These are phyloP conservation scores for Aspergillus bridgeri DNA, from an alignment of 495 filamentous ascomycete genomes.

Conservation along the genomic window DNA sequence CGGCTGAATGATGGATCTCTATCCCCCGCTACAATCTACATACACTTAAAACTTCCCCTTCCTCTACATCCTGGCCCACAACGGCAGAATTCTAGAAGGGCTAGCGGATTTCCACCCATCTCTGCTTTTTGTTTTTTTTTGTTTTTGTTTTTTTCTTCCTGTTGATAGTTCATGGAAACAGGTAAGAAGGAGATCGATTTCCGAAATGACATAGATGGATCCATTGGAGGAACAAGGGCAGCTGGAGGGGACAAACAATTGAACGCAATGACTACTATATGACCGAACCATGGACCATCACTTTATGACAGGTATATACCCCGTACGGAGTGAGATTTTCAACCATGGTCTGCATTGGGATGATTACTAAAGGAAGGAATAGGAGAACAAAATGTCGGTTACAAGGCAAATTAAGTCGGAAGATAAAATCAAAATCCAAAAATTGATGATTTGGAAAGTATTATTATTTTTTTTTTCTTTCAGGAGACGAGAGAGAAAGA, in stretches of 20 bases:
- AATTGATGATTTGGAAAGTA: not conserved
- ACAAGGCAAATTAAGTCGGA: too few species aligned
- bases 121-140: too few species aligned
- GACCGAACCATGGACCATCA: not conserved
- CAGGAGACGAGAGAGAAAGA: not conserved
- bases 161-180: conserved; percentile 5
- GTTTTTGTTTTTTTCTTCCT: not conserved
- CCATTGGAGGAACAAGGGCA: not conserved
- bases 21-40: too few species aligned
- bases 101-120: not conserved
- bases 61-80: conserved; percentile 2
- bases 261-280: conserved; percentile 4
- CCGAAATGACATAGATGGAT: conserved; percentile 8
- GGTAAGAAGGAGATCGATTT: conserved; percentile 10
- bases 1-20: not conserved
- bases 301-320: not conserved
- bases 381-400: too few species aligned
- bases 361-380: not conserved
- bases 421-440: not conserved
- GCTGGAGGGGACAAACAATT: conserved; percentile 3
- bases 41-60: too few species aligned
- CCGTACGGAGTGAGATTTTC: not conserved
- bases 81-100: conserved; percentile 8
- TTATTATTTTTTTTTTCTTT: too few species aligned
- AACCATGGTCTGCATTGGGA: not conserved